These are phyloP conservation scores for Harrya chromipes DNA, from an alignment of 768 basidiomycete genomes.

Conservation along the genomic window DNA sequence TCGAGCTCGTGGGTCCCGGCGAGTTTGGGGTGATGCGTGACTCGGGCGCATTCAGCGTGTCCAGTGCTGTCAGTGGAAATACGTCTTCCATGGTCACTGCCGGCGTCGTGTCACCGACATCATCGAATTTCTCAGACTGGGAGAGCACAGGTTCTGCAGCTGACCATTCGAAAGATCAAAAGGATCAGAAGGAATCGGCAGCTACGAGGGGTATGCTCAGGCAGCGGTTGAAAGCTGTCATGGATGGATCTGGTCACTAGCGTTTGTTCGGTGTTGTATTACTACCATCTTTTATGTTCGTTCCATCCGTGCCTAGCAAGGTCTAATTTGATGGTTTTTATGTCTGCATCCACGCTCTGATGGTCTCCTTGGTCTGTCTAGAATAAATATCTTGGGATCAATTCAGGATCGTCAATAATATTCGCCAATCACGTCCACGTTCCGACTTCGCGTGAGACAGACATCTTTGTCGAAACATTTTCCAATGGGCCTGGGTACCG, in stretches of 20 bases:
- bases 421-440: too few species aligned
- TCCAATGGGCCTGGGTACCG: too few species aligned
- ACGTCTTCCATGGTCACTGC: constrained; percentile 27
- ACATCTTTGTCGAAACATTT: too few species aligned
- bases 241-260: constrained; percentile 27
- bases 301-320: neutral
- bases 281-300: constrained; percentile 3
- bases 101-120: constrained; percentile 24
- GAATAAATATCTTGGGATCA: too few species aligned
- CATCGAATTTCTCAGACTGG: constrained; percentile 29
- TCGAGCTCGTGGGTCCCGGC: constrained; percentile 50
- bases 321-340: constrained; percentile 7
- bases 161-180: constrained; percentile 11
- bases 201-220: constrained; percentile 20
- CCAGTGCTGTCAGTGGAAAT: constrained; percentile 6
- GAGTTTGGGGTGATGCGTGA: constrained; percentile 31
- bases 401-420: too few species aligned
- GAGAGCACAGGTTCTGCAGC: constrained; percentile 27
- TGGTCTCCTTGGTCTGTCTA: constrained; percentile 61
- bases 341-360: constrained; percentile 80
- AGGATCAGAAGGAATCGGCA: constrained; percentile 16
- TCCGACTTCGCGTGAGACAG: too few species aligned
- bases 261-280: constrained; percentile 19
- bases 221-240: constrained; percentile 30
- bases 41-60: constrained; percentile 18